Evolutionary conservation across 352 stramenopile species (phyloP), one percentile per base, ranked within the genome.

Genomic region (Phytopythium ostracodes): DNA sequence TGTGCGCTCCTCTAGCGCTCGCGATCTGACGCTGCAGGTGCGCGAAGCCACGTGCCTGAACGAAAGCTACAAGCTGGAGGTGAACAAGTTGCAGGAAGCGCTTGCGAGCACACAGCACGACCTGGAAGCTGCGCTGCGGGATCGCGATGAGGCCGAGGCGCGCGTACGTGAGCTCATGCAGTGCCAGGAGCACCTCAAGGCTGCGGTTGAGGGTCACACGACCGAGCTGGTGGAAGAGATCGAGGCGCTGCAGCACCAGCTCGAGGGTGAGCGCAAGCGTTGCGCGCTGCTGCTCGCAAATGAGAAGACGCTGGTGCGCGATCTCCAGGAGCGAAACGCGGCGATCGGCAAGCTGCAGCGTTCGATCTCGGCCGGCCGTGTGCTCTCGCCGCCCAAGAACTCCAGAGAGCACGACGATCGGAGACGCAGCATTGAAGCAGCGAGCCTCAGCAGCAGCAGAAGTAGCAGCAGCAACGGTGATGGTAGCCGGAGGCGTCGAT

Each of bases 311-410:
- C 64, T 92, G 51, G 58, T 89, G 50, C 78, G 79, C 11, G 83
- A 92, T 62, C 74, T 92, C 42, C 76, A 79, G n/a, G 80, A 92
- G 54, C 78, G 81, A n/a, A 87, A 84, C 53, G 49, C 70, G 12
- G 69, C 69, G 27, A 73, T 89, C 52, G 60, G 59, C 18, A 87
- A 82, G 62, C 63, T 92, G 14, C 68, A 92, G 56, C 75, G 70
- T 20, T 74, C 68, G 4, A 43, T 89, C 25, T 64, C 76, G 9
- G 35, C 52, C 10, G 46, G 24, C 25, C 46, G 35, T 6, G 31
- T 36, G 31, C 31, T 36, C 31, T 4, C 31, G 9, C 31, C 57
- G 9, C 18, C 12, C 14, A 36, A 56, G 27, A 60, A 27, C 60
- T 62, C 14, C n/a, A 25, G 14, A 29, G 22, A 49, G n/a, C 36